These are phyloP conservation scores for Hypoxylon sp. DNA, from an alignment of 2,329 filamentous ascomycete genomes.

Conservation along the genomic window DNA sequence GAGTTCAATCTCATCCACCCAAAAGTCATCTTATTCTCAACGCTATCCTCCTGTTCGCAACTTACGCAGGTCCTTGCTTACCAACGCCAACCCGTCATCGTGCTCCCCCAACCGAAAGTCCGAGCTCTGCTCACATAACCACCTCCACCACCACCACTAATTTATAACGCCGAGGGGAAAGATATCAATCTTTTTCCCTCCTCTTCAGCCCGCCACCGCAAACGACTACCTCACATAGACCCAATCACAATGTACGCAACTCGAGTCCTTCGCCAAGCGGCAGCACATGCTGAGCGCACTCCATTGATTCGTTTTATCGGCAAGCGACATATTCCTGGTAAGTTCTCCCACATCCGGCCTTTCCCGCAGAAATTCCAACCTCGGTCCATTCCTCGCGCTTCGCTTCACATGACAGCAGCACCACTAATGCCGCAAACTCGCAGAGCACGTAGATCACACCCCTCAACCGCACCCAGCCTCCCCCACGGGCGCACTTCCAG, in stretches of 20 bases:
- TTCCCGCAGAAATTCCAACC: background rate
- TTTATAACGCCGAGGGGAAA: slow-evolving; percentile 32
- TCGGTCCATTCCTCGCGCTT: slow-evolving; percentile 5
- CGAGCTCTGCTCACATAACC: slow-evolving; percentile 20
- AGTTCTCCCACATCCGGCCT: background rate
- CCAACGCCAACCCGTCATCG: slow-evolving; percentile 5
- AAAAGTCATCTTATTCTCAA: background rate
- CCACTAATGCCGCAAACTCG: background rate
- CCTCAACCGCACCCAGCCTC: slow-evolving; percentile 80
- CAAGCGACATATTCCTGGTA: slow-evolving; percentile 70
- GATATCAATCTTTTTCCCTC: background rate
- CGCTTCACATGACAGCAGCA: background rate
- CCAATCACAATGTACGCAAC: slow-evolving; percentile 66
- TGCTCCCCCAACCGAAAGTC: slow-evolving; percentile 39
- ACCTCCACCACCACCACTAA: slow-evolving; percentile 17
- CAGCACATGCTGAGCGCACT: slow-evolving; percentile 69
- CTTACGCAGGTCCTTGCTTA: slow-evolving; percentile 27
- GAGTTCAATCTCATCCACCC: background rate
- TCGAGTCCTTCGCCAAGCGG: slow-evolving; percentile 68
- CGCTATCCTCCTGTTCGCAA: background rate
- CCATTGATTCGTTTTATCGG: slow-evolving; percentile 74
- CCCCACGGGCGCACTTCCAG: slow-evolving; percentile 73
- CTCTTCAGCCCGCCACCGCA: slow-evolving; percentile 2
- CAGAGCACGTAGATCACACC: slow-evolving; percentile 78
- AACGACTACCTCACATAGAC: slow-evolving; percentile 26